A percentile compares a stretch with the other conserved stretches of the same genome.
These are phyloP conservation scores for Irpex sp. DNA, from an alignment of 1,284 basidiomycete genomes.

Conservation along the genomic window DNA sequence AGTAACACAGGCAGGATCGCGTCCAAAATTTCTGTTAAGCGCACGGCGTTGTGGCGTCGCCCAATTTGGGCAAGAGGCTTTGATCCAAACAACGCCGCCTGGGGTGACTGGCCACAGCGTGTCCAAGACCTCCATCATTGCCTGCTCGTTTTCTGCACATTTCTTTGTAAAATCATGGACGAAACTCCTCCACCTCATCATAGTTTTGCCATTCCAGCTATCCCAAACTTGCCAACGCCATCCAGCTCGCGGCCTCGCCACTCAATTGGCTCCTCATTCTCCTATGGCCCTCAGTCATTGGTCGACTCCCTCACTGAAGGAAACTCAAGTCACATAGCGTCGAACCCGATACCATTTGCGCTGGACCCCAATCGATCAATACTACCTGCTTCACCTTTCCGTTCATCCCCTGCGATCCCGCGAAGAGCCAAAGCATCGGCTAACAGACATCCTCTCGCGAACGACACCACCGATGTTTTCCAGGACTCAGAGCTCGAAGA, in stretches of 20 bases:
- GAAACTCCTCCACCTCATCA: conserved; percentile 29
- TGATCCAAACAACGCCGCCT: conserved; percentile 18
- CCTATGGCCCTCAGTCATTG: conserved; percentile 72
- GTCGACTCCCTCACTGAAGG: conserved; percentile 63
- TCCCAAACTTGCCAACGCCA: conserved; percentile 31
- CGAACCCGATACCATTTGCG: conserved; percentile 48
- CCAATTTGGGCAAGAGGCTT: conserved; percentile 14
- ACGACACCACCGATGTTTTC: conserved; percentile 73
- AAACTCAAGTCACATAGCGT: conserved; percentile 48
- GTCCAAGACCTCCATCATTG: background rate
- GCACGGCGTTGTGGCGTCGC: background rate
- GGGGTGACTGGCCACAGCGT: background rate
- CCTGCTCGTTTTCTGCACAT: background rate
- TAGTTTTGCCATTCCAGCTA: conserved; percentile 34
- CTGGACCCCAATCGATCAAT: conserved; percentile 77
- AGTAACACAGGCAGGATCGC: conserved; percentile 1
- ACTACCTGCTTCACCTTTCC: conserved; percentile 62
- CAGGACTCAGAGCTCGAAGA: conserved; percentile 49
- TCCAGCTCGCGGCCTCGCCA: conserved; percentile 50
- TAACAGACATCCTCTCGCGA: conserved; percentile 67
- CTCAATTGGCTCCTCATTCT: conserved; percentile 78
- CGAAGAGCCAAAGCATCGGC: conserved; percentile 42
- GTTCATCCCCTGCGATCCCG: conserved; percentile 52
- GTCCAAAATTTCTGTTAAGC: conserved; percentile 10
- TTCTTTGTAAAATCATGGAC: conserved; percentile 17